Conservation (phyloP, 805 yeast species). For the Candida berthetii region DNA sequence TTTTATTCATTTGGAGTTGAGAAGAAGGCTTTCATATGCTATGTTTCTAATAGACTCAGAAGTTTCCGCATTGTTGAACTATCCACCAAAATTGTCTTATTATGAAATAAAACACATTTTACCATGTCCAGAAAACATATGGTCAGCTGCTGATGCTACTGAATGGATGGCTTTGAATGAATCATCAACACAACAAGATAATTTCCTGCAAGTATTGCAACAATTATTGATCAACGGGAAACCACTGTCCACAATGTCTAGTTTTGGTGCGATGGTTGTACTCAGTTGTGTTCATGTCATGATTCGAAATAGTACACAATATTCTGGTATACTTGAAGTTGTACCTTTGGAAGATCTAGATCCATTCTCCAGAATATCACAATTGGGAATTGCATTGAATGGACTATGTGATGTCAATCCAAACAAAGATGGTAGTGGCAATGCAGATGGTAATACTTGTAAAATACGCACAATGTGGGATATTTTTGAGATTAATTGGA, state of each 20-base stretch:
- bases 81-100: slow-evolving; percentile 1
- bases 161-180: not conserved
- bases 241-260: not conserved
- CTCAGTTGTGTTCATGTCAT: not conserved
- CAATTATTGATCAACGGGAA: not conserved
- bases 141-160: not conserved
- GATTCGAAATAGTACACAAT: slow-evolving; percentile 1
- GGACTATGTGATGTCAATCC: not conserved
- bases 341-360: not conserved
- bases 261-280: slow-evolving; percentile 1
- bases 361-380: slow-evolving; percentile 3
- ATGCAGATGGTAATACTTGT: not conserved
- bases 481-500: slow-evolving; percentile 1
- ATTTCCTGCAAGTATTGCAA: not conserved
- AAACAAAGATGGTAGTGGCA: not conserved
- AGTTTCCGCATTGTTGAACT: not conserved
- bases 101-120: slow-evolving; percentile 1
- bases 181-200: not conserved
- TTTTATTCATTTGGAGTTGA: not conserved
- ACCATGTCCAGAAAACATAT: not conserved
- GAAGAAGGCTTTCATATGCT: slow-evolving; percentile 1
- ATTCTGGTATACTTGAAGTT: not conserved
- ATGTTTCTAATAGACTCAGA: slow-evolving; percentile 1
- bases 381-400: slow-evolving; percentile 1
- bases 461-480: slow-evolving; percentile 1